Evolutionary conservation across 139 green algal genomes (phyloP), one percentile per base, ranked within the genome.

Genomic region (Closterium sp.): DNA sequence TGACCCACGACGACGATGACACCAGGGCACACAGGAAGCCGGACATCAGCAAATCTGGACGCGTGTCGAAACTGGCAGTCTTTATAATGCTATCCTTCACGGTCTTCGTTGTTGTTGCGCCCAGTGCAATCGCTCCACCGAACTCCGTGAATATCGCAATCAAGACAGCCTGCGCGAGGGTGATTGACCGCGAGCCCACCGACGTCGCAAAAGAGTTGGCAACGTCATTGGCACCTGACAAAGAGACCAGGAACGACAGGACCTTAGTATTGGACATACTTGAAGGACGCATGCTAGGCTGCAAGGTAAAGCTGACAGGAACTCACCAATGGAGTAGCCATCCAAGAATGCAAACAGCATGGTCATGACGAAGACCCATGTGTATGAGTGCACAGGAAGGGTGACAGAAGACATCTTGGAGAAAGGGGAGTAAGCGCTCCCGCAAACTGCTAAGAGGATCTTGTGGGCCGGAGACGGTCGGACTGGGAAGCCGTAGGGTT

Each of bases 161-260:
- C 1, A 93, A 12, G 9, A 92, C 31, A 66, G 90, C 90, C 31
- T 93, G 90, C 55, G 19, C 10, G 1, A 96, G 81, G 0, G 90
- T 93, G 30, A 96, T 33, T 0, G 94, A 92, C 2, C 90, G 89
- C 55, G 88, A 92, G 31, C 94, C 94, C 34, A 96, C 93, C 33
- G 94, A 96, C 4, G 94, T 95, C 10, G 85, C 94, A 43, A 95
- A 95, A 9, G 91, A 94, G 91, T 93, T 95, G 81, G 91, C 90
- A 6, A 84, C 88, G 87, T 95, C 94, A 88, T 95, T 95, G 21
- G 92, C 90, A 23, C 94, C 94, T 35, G 94, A 76, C 1, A 12
- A 76, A 2, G 4, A 76, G 0, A 76, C 55, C 55, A 76, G 25
- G 55, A 55, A 55, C 36, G 36, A 76, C 55, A 76, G 12, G 2